phyloP scores from a whole-genome alignment of 1,284 basidiomycete species.

The Cryptococcus sp. region DNA sequence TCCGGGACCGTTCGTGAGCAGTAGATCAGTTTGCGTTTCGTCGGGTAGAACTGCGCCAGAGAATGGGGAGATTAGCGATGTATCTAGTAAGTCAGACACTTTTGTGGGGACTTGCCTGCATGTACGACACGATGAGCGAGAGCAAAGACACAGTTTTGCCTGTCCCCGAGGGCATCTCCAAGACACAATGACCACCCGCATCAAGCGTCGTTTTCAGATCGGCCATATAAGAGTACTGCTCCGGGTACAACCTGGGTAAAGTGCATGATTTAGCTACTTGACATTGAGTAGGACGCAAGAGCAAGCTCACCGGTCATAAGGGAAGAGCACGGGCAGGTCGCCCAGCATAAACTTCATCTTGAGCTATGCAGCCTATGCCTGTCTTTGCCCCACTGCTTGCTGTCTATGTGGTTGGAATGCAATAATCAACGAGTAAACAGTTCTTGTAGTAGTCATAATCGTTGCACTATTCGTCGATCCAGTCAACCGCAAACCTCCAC shows the following conservation, averaged over 20 bases:
- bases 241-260: constrained; percentile 56
- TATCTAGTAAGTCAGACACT: background rate
- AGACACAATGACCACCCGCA: constrained; percentile 93
- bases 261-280: constrained; percentile 19
- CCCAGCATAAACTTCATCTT: constrained; percentile 95
- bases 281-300: background rate
- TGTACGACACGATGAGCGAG: constrained; percentile 95
- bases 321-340: constrained; percentile 84
- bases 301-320: constrained; percentile 67
- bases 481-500: constrained; percentile 10
- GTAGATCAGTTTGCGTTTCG: constrained; percentile 92
- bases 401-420: background rate
- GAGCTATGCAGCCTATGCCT: constrained; percentile 2
- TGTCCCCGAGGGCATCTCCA: constrained; percentile 99
- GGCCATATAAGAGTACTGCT: constrained; percentile 99
- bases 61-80: background rate
- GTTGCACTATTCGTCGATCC: background rate
- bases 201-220: constrained; percentile 96
- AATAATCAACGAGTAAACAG: background rate
- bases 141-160: constrained; percentile 98
- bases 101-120: constrained; percentile 65
- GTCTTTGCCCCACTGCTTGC: no score
- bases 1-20: constrained; percentile 99
- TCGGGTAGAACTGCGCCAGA: constrained; percentile 75
- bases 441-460: no score